Conservation (phyloP, 2,329 filamentous ascomycete genomes). For the Xylaria multiplex region DNA sequence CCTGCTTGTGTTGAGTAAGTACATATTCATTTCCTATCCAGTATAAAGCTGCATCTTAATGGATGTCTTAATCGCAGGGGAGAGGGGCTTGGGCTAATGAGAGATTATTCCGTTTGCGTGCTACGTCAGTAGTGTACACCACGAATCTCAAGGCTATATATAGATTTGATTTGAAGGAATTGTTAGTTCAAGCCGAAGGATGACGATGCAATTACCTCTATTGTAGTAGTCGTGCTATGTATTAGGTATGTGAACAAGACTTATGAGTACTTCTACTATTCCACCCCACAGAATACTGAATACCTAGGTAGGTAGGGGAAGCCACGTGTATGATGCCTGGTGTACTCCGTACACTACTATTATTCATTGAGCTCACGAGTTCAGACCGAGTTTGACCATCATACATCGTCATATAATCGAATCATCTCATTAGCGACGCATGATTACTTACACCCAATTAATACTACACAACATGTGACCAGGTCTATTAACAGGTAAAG, state of each 20-base stretch:
- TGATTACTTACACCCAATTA: no score
- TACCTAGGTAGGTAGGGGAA: background rate
- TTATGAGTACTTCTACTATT: conserved; percentile 6
- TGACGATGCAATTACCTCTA: conserved; percentile 19
- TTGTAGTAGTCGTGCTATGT: no score
- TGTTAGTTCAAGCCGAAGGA: conserved; percentile 14
- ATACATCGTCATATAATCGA: conserved; percentile 1
- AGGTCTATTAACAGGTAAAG: background rate
- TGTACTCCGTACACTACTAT: background rate
- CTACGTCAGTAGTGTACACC: no score
- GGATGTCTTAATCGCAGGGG: background rate
- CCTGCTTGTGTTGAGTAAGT: background rate
- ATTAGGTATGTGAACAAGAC: background rate
- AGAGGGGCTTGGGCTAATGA: conserved; percentile 16
- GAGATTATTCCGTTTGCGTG: conserved; percentile 24
- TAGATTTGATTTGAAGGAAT: conserved; percentile 36
- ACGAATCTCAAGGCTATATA: conserved; percentile 20
- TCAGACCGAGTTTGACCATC: background rate
- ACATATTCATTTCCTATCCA: conserved; percentile 5
- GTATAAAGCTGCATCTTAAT: background rate
- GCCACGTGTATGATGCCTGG: background rate
- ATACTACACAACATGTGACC: background rate
- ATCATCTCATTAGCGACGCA: background rate
- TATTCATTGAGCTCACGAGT: background rate
- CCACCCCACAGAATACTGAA: conserved; percentile 10